Evolutionary conservation across 2,329 filamentous ascomycete species (phyloP).

Genomic region (Fonsecaea nubica): DNA sequence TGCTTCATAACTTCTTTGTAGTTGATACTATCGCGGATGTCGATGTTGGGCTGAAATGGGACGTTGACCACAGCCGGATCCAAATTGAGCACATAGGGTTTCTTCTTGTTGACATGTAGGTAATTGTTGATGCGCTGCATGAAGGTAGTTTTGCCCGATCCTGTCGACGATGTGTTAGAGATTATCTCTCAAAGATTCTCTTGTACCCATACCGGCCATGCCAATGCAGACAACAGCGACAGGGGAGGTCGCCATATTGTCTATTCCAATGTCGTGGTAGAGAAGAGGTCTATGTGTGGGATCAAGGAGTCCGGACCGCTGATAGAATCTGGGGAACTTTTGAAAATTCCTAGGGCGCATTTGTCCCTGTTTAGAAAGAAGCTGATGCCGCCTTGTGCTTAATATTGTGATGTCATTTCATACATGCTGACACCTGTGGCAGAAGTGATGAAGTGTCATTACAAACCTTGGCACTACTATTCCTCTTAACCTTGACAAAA

Average conservation of each 20-base stretch:
- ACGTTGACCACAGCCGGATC: constrained; percentile 93
- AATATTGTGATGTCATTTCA: not conserved
- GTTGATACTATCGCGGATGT: constrained; percentile 98
- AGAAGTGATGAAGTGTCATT: not conserved
- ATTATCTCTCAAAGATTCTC: constrained; percentile 5
- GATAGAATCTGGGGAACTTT: not conserved
- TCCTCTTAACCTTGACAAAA: too few species aligned
- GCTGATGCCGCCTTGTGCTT: constrained; percentile 7
- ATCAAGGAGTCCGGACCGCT: not conserved
- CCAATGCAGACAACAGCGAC: constrained; percentile 90
- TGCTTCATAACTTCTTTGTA: constrained; percentile 99
- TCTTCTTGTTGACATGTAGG: constrained; percentile 77
- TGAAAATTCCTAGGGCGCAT: not conserved
- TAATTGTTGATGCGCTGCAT: constrained; percentile 98
- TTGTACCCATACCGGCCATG: constrained; percentile 76
- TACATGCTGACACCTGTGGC: too few species aligned
- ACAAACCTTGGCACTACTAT: not conserved
- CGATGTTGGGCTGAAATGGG: constrained; percentile 96
- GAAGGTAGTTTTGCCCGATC: constrained; percentile 98
- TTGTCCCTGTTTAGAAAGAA: not conserved
- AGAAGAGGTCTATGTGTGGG: not conserved
- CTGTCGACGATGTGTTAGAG: constrained; percentile 49
- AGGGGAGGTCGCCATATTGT: constrained; percentile 61
- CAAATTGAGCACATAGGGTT: constrained; percentile 95
- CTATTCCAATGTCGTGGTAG: not conserved